These are phyloP conservation scores for Hyaloperonospora arabidopsidis DNA, from an alignment of 352 stramenopile species.

Conservation along the genomic window DNA sequence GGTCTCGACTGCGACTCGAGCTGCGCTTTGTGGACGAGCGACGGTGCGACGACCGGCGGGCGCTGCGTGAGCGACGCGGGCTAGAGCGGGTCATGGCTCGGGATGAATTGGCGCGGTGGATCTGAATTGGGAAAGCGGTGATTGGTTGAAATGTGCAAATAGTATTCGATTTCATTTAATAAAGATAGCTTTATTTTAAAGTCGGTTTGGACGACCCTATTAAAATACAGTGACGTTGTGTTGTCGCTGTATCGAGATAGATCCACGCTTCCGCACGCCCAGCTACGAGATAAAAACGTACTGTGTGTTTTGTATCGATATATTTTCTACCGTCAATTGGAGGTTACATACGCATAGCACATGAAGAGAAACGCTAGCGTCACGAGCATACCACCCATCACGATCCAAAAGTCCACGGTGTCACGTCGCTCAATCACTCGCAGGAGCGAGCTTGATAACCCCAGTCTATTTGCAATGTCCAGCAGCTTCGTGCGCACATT, in stretches of 20 bases:
- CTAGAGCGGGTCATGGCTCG: background rate
- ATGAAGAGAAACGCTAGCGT: slow-evolving; percentile 76
- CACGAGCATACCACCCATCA: slow-evolving; percentile 72
- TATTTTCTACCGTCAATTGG: slow-evolving; percentile 16
- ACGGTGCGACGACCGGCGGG: slow-evolving; percentile 7
- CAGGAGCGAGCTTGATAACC: slow-evolving; percentile 73
- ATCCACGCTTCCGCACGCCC: too few relatives aligned
- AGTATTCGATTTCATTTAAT: too few relatives aligned
- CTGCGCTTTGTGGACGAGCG: slow-evolving; percentile 20
- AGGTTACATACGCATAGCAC: slow-evolving; percentile 51
- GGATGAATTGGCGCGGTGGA: too few relatives aligned
- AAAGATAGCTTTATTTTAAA: too few relatives aligned
- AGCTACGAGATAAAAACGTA: too few relatives aligned
- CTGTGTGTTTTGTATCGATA: slow-evolving; percentile 8
- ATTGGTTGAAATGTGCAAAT: too few relatives aligned
- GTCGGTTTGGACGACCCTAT: too few relatives aligned
- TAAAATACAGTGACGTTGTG: too few relatives aligned
- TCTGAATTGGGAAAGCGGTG: too few relatives aligned
- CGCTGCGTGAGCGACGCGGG: slow-evolving; percentile 10
- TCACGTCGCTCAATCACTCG: slow-evolving; percentile 76
- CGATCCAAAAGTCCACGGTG: slow-evolving; percentile 79
- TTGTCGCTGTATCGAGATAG: too few relatives aligned
- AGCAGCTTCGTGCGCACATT: slow-evolving; percentile 68
- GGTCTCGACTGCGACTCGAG: slow-evolving; percentile 22
- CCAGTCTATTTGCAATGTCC: slow-evolving; percentile 74